Conservation (phyloP, 176 grass and related monocot genomes). For the Alopecurus myosuroides region DNA sequence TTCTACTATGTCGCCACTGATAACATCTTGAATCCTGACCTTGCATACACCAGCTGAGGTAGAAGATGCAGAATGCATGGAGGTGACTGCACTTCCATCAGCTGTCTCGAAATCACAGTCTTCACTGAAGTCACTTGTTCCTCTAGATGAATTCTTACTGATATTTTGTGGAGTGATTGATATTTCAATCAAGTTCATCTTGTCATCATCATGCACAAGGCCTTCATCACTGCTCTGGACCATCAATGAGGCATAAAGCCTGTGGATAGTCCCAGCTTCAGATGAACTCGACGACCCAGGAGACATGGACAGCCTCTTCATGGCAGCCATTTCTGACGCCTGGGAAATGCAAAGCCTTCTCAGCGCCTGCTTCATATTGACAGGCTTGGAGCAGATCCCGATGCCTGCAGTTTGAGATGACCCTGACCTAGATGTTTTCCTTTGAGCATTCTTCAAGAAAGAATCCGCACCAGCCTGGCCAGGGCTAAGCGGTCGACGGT, state of each 20-base stretch:
- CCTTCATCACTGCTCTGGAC: conserved; percentile 49
- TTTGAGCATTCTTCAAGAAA: conserved; percentile 36
- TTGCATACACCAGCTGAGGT: conserved; percentile 32
- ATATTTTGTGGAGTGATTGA: conserved; percentile 50
- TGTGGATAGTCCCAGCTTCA: conserved; percentile 85
- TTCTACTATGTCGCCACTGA: conserved; percentile 32
- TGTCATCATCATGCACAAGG: conserved; percentile 40
- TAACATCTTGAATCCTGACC: conserved; percentile 81
- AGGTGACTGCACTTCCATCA: conserved; percentile 40
- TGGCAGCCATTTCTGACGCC: conserved; percentile 90
- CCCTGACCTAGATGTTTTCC: conserved; percentile 48
- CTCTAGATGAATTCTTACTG: conserved; percentile 37
- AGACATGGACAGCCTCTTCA: conserved; percentile 60
- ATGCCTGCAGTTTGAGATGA: conserved; percentile 43
- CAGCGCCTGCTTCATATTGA: conserved; percentile 86
- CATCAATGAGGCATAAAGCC: conserved; percentile 77
- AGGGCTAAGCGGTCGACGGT: conserved; percentile 40
- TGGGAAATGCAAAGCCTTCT: conserved; percentile 92
- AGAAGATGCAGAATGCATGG: conserved; percentile 33
- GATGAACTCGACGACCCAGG: conserved; percentile 54
- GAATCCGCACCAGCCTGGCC: conserved; percentile 18
- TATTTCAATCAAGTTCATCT: conserved; percentile 75
- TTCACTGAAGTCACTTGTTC: conserved; percentile 31
- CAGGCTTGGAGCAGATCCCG: conserved; percentile 70
- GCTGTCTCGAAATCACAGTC: conserved; percentile 41